Evolutionary conservation across 257 asterid species (phyloP).

Genomic region (Penstemon davidsonii): DNA sequence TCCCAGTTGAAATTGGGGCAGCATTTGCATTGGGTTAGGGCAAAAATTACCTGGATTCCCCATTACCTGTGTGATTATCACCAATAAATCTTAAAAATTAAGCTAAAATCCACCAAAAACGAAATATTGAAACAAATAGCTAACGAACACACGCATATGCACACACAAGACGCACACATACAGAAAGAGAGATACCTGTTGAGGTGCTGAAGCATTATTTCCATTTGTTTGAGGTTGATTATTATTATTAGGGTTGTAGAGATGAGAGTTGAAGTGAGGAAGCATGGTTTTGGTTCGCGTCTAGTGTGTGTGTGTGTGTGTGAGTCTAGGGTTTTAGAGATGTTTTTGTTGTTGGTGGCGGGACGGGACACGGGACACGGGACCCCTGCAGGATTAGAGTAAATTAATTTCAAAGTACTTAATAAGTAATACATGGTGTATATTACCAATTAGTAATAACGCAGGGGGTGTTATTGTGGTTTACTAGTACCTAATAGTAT

Average conservation of each 20-base stretch:
- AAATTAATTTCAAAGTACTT: too few relatives aligned
- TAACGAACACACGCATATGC: not conserved
- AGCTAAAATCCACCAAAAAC: not conserved
- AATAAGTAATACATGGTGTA: too few relatives aligned
- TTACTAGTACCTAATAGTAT: too few relatives aligned
- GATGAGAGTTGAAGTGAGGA: constrained; percentile 44
- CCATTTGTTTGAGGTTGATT: constrained; percentile 46
- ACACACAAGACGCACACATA: not conserved
- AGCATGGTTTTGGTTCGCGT: constrained; percentile 29
- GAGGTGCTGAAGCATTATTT: constrained; percentile 35
- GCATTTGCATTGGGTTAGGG: constrained; percentile 45
- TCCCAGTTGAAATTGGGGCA: constrained; percentile 46
- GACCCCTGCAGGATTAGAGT: too few relatives aligned
- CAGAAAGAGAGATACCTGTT: constrained; percentile 36
- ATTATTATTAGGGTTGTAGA: constrained; percentile 27
- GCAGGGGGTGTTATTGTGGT: too few relatives aligned
- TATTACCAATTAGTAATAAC: too few relatives aligned
- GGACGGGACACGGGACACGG: too few relatives aligned
- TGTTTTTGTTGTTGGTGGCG: not conserved
- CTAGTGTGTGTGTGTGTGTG: not conserved
- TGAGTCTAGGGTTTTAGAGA: constrained; percentile 42
- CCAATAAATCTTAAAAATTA: not conserved
- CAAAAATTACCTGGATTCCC: constrained; percentile 42
- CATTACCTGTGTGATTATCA: constrained; percentile 44
- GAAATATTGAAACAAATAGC: not conserved